Conservation (phyloP, 805 yeast species). For the Hanseniaspora mollemarum region DNA sequence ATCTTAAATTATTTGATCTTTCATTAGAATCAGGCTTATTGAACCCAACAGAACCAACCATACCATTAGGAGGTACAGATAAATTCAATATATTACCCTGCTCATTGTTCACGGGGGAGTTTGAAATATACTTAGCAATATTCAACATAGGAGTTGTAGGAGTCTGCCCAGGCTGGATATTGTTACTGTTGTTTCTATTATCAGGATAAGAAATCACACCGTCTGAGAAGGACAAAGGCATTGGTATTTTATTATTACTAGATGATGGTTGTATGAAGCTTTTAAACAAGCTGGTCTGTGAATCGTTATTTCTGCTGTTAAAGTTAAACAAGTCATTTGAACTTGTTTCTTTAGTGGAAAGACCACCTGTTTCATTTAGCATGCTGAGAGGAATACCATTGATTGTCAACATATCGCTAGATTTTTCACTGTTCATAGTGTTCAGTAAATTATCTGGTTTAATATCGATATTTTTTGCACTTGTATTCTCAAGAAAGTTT, state of each 20-base stretch:
- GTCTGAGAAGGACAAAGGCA: not conserved
- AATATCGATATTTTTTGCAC: conserved; percentile 24
- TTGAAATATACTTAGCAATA: not conserved
- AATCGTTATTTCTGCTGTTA: not conserved
- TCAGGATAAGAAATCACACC: not conserved
- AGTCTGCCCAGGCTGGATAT: not conserved
- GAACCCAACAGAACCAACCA: not conserved
- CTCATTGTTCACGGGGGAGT: not conserved
- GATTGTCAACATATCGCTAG: conserved; percentile 36
- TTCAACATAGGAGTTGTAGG: conserved; percentile 6
- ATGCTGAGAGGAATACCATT: conserved; percentile 59
- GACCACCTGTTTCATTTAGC: conserved; percentile 71
- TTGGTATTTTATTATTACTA: not conserved
- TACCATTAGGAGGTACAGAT: conserved; percentile 1
- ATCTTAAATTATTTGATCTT: conserved; percentile 1
- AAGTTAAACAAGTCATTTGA: conserved; percentile 2
- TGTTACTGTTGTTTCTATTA: not conserved
- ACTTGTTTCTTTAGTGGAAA: conserved; percentile 8
- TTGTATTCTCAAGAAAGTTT: not conserved
- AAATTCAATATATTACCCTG: conserved; percentile 1
- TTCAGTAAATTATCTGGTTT: conserved; percentile 44
- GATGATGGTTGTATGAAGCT: not conserved
- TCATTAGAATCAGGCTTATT: not conserved
- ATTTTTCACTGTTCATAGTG: conserved; percentile 19
- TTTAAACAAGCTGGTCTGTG: conserved; percentile 2